These are phyloP conservation scores for Carex cristatella DNA, from an alignment of 176 grass and related monocot species.

Conservation along the genomic window DNA sequence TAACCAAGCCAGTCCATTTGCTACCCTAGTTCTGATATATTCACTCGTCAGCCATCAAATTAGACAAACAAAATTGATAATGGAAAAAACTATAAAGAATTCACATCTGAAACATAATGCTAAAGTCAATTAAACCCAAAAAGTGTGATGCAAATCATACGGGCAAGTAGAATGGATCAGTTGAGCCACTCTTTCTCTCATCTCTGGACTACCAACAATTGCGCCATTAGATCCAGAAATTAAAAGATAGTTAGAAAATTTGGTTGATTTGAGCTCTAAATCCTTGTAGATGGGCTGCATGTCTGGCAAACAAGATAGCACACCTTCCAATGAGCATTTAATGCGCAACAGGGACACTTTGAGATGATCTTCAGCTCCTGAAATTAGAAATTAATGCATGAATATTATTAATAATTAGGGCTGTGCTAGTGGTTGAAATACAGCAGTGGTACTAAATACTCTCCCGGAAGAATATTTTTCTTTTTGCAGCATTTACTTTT, in stretches of 20 bases:
- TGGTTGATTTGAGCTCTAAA: conserved; percentile 42
- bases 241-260: conserved; percentile 29
- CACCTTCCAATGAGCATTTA: conserved; percentile 82
- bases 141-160: conserved; percentile 31
- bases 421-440: background rate
- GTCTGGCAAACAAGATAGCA: conserved; percentile 96
- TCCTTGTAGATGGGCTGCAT: conserved; percentile 63
- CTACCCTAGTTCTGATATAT: background rate
- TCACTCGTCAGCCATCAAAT: background rate
- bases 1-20: background rate
- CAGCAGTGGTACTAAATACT: background rate
- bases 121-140: background rate
- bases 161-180: conserved; percentile 69
- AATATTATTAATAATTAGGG: background rate
- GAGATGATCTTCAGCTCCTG: conserved; percentile 80
- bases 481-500: background rate
- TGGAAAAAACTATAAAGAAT: background rate
- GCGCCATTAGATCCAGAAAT: conserved; percentile 74
- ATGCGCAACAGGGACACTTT: conserved; percentile 89
- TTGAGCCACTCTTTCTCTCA: conserved; percentile 82
- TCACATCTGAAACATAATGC: background rate
- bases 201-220: conserved; percentile 70
- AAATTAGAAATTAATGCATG: conserved; percentile 8
- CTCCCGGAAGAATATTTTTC: background rate
- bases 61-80: background rate